Base-by-base conservation (phyloP, 1,284 basidiomycete genomes). In the Fomes fomentarius region DNA sequence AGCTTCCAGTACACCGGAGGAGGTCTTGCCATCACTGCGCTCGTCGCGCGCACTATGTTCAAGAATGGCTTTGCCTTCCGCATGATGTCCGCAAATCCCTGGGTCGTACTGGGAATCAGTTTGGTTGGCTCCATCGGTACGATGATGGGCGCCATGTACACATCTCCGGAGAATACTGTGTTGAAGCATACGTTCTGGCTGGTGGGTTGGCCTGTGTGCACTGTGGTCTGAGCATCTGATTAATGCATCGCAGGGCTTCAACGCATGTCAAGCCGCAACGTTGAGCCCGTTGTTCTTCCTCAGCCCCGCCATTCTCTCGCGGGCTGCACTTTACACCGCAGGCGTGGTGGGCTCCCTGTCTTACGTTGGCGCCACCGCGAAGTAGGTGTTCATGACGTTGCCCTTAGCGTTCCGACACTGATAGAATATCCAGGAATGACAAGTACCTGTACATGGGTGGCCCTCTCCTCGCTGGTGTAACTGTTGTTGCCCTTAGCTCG, bases 291-390 rank as follows among this genome's bases (percentile, higher is more conserved):
- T 96, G 21, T 92, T 93, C 75, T 95, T 96, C 81, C 72, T 94
- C 49, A 87, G 80, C 65, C 94, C 94, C 1, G 92, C 91, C 12
- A 81, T 96, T 56, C 81, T 96, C 41, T 87, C 89, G n/a, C 84
- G 94, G 37, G 94, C 94, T 9, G 94, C 91, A 11, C 76, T 96
- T 5, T 96, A 96, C 73, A 96, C 94, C 0, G 82, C 86, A 40
- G 94, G 93, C 41, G 82, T 94, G 3, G 86, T 95, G 17, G 94
- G 93, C 6, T 83, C 87, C 7, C 80, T 96, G 26, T 89, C 88
- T 33, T 96, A 94, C 67, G 83, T 96, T 25, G 94, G 94, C 28
- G 93, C 93, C 9, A 96, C 94, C 17, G 94, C 94, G 26, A 87
- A 78, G 87, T 86, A 60, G 61, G 80, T 69, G 3, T 34, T 30